Percentiles rank a stretch among this genome's conserved stretches.
These are phyloP conservation scores for Aureobasidium sp. DNA, from an alignment of 2,329 filamentous ascomycete species.

Conservation along the genomic window DNA sequence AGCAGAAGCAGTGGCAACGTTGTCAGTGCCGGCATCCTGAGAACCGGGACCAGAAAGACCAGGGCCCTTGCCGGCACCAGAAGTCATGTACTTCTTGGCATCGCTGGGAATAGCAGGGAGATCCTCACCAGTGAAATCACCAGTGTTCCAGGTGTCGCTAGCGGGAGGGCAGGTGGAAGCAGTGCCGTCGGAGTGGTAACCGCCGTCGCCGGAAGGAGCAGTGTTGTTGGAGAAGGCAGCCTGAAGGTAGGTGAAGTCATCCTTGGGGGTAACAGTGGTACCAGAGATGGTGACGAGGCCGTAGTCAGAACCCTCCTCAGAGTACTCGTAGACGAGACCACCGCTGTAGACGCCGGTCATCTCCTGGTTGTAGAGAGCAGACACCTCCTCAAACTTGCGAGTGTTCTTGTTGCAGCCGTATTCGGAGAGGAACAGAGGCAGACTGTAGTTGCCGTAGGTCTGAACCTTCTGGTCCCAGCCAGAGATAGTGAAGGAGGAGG, in stretches of 20 bases:
- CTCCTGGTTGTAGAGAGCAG: slow-evolving; percentile 67
- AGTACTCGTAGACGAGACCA: slow-evolving; percentile 94
- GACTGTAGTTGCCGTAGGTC: slow-evolving; percentile 77
- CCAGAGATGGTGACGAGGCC: slow-evolving; percentile 66
- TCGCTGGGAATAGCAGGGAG: slow-evolving; percentile 52
- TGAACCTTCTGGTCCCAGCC: slow-evolving; percentile 86
- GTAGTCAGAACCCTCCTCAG: slow-evolving; percentile 68
- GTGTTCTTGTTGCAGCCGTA: slow-evolving; percentile 82
- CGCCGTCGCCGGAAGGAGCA: slow-evolving; percentile 50
- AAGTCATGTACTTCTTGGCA: slow-evolving; percentile 50
- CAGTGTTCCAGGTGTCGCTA: slow-evolving; percentile 51
- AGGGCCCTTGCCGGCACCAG: slow-evolving; percentile 51
- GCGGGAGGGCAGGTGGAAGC: slow-evolving; percentile 49
- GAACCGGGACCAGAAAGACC: slow-evolving; percentile 51
- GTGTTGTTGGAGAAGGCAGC: slow-evolving; percentile 43
- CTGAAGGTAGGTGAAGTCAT: slow-evolving; percentile 58
- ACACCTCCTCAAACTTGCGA: slow-evolving; percentile 74
- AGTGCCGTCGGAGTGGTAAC: slow-evolving; percentile 49
- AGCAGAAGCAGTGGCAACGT: slow-evolving; percentile 43
- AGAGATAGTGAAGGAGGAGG: slow-evolving; percentile 60
- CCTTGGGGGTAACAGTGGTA: slow-evolving; percentile 47
- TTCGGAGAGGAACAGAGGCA: slow-evolving; percentile 91
- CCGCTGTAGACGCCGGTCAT: slow-evolving; percentile 93
- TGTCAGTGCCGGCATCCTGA: slow-evolving; percentile 48
- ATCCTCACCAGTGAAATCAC: slow-evolving; percentile 34